Evolutionary conservation across 164 flowering plant genomes (phyloP), one percentile per base, ranked within the genome.

Genomic region (Tetrastigma voinierianum): DNA sequence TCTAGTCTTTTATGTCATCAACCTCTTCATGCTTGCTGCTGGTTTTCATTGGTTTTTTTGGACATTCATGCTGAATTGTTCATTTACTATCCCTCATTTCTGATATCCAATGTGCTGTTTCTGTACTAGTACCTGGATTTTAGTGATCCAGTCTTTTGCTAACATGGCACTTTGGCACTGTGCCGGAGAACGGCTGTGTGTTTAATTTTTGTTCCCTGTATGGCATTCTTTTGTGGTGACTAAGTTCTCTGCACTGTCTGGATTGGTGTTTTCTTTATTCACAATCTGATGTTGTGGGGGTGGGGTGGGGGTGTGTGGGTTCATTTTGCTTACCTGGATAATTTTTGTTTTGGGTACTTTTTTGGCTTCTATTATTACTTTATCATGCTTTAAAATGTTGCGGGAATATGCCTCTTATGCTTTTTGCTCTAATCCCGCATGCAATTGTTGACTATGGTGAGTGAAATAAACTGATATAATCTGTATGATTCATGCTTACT

Each of bases 371-470:
- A 52, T 44, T 64, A 53, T 16, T 69, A 48, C 43, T 65, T 69
- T 61, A 54, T 32, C 40, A 32, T 54, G 60, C 23, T 43, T 46
- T 60, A 11, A 57, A 64, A 68, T 47, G 61, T 57, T 52, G n/a
- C 44, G 21, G 53, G 52, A 64, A 10, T 43, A n/a, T 43, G 49
- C 48, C 46, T 21, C 18, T 51, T 54, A 53, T 46, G 40, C 24
- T 66, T 57, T 68, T 65, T 45, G 64, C 23, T 47, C 17, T 12
- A 15, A 55, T 12, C 13, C 49, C 56, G 63, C 45, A 55, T 25
- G 14, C 49, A 61, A 61, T 19, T 56, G 73, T 70, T 74, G 77
- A 62, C 73, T 45, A 60, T 10, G n/a, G 15, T 68, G 66, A 24
- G 21, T 32, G 49, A 51, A 45, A 66, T 52, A 70, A 52, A 4